Percentiles rank a stretch among this genome's conserved stretches.
Conservation (phyloP, 768 basidiomycete species). For the Rhizopogon vesiculosus region DNA sequence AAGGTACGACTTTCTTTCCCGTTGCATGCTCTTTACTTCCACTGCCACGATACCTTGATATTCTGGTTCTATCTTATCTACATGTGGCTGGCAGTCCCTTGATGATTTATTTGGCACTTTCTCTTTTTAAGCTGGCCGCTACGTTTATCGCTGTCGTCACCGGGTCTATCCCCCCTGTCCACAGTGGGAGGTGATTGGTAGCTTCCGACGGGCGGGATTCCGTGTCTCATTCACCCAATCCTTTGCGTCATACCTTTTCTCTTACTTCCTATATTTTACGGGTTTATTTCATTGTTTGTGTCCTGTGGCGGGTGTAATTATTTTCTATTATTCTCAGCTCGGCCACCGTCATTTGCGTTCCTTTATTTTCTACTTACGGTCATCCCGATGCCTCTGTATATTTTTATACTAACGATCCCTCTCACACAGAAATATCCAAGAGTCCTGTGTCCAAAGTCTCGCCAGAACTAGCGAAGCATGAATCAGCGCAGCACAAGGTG, state of each 20-base stretch:
- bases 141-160: background rate
- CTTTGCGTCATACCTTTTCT: background rate
- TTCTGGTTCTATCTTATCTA: constrained; percentile 6
- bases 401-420: constrained; percentile 12
- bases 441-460: constrained; percentile 90
- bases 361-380: background rate
- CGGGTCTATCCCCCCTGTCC: background rate
- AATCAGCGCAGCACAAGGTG: constrained; percentile 86
- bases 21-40: constrained; percentile 4
- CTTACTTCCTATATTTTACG: constrained; percentile 2
- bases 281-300: no score
- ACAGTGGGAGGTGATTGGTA: background rate
- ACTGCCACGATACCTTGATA: background rate
- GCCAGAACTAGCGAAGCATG: constrained; percentile 84
- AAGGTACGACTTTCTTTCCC: constrained; percentile 47
- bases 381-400: background rate
- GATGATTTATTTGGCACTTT: constrained; percentile 6
- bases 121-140: background rate
- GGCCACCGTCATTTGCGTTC: background rate
- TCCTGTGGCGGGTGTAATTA: no score
- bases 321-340: background rate
- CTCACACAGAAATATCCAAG: constrained; percentile 77
- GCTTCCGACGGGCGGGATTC: background rate
- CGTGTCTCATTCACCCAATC: background rate
- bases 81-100: background rate